phyloP scores from a whole-genome alignment of 441 rosid genomes.

The Erysimum pusillum region DNA sequence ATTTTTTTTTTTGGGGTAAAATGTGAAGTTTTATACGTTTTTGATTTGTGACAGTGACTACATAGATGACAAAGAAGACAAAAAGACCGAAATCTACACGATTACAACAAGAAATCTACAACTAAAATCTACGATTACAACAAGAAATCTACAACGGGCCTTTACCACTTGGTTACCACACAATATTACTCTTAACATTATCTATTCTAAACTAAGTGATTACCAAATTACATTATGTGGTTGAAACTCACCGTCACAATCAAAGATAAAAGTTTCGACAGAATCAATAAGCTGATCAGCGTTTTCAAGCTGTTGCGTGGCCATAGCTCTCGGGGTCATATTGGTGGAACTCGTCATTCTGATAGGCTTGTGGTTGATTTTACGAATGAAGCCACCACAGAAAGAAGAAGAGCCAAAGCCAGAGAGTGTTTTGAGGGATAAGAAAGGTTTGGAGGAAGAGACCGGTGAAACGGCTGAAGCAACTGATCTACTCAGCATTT shows the following conservation, averaged over 20 bases:
- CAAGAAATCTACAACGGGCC: too few relatives aligned
- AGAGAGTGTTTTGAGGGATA: conserved; percentile 37
- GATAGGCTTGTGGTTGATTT: conserved; percentile 35
- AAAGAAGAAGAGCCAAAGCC: conserved; percentile 19
- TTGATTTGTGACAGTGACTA: too few relatives aligned
- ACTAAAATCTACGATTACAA: too few relatives aligned
- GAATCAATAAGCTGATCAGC: conserved; percentile 76
- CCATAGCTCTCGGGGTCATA: conserved; percentile 53
- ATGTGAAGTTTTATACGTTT: too few relatives aligned
- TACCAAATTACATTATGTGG: not conserved
- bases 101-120: too few relatives aligned
- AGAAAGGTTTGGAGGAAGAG: conserved; percentile 32
- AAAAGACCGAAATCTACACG: too few relatives aligned
- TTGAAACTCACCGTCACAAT: conserved; percentile 64
- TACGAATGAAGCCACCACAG: conserved; percentile 39
- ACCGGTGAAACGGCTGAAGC: conserved; percentile 53
- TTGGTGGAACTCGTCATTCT: conserved; percentile 47
- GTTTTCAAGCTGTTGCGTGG: conserved; percentile 63
- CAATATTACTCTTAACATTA: too few relatives aligned
- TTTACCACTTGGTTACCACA: too few relatives aligned
- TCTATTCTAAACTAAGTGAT: not conserved
- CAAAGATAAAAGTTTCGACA: conserved; percentile 79
- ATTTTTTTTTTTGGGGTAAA: too few relatives aligned
- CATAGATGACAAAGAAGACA: too few relatives aligned
- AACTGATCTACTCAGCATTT: conserved; percentile 66